A percentile compares a stretch with the other conserved stretches of the same genome.
phyloP scores from a whole-genome alignment of 345 rosid genomes.

The Turritis glabra region DNA sequence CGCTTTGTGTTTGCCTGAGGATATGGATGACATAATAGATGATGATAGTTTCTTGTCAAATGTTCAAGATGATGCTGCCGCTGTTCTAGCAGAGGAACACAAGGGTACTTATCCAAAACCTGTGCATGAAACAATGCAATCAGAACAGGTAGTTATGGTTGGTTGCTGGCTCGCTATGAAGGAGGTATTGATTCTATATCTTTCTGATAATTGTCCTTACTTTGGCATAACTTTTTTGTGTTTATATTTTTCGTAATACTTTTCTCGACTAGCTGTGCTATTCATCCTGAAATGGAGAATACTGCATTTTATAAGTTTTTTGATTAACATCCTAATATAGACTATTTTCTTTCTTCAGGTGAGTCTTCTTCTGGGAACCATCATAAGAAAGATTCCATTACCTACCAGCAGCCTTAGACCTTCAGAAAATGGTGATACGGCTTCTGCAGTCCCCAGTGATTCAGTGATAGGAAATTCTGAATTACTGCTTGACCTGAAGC shows the following conservation, averaged over 20 bases:
- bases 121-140: conserved; percentile 46
- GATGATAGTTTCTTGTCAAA: conserved; percentile 59
- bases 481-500: conserved; percentile 70
- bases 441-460: conserved; percentile 41
- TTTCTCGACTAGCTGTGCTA: background rate
- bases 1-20: conserved; percentile 84
- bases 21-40: conserved; percentile 78
- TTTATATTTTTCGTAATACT: conserved; percentile 19
- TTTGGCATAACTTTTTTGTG: conserved; percentile 15
- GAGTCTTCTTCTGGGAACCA: conserved; percentile 92
- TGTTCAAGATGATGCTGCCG: conserved; percentile 44
- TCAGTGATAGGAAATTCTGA: conserved; percentile 35
- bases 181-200: conserved; percentile 60
- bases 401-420: conserved; percentile 52
- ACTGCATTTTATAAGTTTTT: background rate
- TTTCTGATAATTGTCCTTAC: conserved; percentile 7
- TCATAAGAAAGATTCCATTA: conserved; percentile 84
- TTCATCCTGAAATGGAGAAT: conserved; percentile 5
- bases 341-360: conserved; percentile 61
- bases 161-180: conserved; percentile 99
- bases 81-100: conserved; percentile 42
- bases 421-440: conserved; percentile 37
- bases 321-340: conserved; percentile 11
- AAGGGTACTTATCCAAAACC: conserved; percentile 45
- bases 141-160: conserved; percentile 91